These are phyloP conservation scores for Ceratocystis cubensis DNA, from an alignment of 2,329 filamentous ascomycete genomes.

Conservation along the genomic window DNA sequence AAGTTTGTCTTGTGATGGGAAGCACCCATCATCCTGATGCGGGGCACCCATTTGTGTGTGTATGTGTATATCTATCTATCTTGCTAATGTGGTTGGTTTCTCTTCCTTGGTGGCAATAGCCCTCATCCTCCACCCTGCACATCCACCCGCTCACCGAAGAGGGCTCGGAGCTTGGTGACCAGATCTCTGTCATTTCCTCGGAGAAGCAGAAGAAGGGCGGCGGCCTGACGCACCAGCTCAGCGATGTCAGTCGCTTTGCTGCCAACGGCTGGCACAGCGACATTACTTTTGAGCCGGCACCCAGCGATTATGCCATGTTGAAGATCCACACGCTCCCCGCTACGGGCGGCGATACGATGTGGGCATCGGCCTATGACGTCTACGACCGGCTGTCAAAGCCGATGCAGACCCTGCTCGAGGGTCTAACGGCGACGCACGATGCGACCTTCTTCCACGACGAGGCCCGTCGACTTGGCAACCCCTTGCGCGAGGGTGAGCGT, in stretches of 20 bases:
- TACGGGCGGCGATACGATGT: conserved; percentile 48
- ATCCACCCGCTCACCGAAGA: conserved; percentile 48
- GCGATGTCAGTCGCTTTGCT: conserved; percentile 38
- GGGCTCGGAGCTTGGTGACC: conserved; percentile 40
- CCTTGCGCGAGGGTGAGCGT: conserved; percentile 33
- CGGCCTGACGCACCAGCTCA: conserved; percentile 39
- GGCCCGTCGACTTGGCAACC: conserved; percentile 36
- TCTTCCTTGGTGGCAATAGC: conserved; percentile 30
- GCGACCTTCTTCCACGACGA: conserved; percentile 40
- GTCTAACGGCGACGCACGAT: conserved; percentile 38
- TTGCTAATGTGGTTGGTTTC: not conserved
- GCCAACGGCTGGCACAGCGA: conserved; percentile 35
- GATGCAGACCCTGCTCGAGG: conserved; percentile 41
- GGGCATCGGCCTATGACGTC: conserved; percentile 50
- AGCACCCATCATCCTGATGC: not conserved
- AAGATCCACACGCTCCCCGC: conserved; percentile 43
- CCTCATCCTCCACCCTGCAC: conserved; percentile 44
- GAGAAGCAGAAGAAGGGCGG: conserved; percentile 44
- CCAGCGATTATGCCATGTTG: conserved; percentile 49
- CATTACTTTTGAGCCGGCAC: conserved; percentile 47
- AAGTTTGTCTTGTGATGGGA: not conserved
- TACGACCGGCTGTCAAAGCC: conserved; percentile 43
- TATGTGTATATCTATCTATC: too few species aligned
- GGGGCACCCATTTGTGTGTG: not conserved
- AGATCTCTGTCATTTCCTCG: conserved; percentile 45